These are phyloP conservation scores for Microdochium trichocladiopsis DNA, from an alignment of 2,329 filamentous ascomycete species.

Conservation along the genomic window DNA sequence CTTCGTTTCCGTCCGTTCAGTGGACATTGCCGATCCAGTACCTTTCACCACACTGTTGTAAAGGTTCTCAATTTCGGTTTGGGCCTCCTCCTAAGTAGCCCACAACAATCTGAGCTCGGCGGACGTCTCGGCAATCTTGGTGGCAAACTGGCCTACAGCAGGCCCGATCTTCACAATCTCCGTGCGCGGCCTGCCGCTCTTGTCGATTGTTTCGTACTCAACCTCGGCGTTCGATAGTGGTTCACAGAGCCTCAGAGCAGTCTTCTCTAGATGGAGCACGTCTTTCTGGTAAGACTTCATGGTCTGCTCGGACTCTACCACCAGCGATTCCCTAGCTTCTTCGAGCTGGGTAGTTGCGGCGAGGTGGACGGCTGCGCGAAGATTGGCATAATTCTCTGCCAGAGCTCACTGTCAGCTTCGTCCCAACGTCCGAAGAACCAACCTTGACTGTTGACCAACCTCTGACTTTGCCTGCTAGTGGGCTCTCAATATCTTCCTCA, in stretches of 20 bases:
- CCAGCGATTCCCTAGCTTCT: conserved; percentile 8
- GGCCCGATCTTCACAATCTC: conserved; percentile 3
- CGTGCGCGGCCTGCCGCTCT: conserved; percentile 8
- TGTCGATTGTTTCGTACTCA: conserved; percentile 10
- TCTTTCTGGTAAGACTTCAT: conserved; percentile 10
- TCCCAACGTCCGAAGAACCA: neutral
- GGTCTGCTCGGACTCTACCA: conserved; percentile 4
- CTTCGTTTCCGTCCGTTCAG: conserved; percentile 3
- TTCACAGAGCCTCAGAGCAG: conserved; percentile 7
- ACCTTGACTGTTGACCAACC: neutral
- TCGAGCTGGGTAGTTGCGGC: conserved; percentile 11
- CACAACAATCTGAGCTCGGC: conserved; percentile 14
- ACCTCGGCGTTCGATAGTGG: conserved; percentile 11
- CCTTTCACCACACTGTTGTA: neutral
- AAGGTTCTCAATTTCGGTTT: conserved; percentile 14
- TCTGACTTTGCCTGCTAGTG: neutral
- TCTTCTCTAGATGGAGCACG: conserved; percentile 5
- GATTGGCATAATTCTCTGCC: conserved; percentile 13
- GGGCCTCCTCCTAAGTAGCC: conserved; percentile 13
- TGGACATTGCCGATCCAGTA: conserved; percentile 2
- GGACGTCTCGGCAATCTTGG: conserved; percentile 5
- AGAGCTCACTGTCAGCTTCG: conserved; percentile 3
- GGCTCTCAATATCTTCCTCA: neutral
- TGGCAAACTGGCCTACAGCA: conserved; percentile 8
- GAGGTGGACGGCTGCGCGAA: conserved; percentile 17